These are phyloP conservation scores for Phytophthora sansomeana DNA, from an alignment of 352 stramenopile genomes.

Conservation along the genomic window DNA sequence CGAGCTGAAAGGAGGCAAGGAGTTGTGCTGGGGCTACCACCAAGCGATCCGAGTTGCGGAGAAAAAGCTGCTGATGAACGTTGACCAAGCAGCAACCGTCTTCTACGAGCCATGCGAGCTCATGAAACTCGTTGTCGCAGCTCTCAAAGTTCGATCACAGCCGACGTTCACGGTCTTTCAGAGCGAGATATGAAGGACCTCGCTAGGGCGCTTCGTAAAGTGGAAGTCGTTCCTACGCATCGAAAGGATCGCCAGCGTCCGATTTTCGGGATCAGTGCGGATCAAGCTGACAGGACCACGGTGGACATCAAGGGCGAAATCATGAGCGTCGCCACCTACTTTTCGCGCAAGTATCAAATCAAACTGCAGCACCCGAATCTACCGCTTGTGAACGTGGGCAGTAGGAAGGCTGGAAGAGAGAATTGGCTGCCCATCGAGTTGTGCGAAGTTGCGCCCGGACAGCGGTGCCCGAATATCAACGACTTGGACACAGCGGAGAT, in stretches of 20 bases:
- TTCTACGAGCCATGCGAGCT: slow-evolving; percentile 65
- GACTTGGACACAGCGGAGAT: slow-evolving; percentile 85
- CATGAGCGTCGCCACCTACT: slow-evolving; percentile 67
- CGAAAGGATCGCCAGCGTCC: slow-evolving; percentile 62
- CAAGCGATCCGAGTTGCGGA: slow-evolving; percentile 68
- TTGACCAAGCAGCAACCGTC: slow-evolving; percentile 72
- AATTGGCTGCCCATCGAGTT: slow-evolving; percentile 86
- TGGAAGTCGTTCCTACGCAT: slow-evolving; percentile 59
- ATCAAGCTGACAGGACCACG: slow-evolving; percentile 50
- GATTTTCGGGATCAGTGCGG: slow-evolving; percentile 57
- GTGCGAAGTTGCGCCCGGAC: slow-evolving; percentile 69
- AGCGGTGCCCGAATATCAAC: slow-evolving; percentile 77
- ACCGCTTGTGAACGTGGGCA: slow-evolving; percentile 77
- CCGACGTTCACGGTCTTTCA: slow-evolving; percentile 41
- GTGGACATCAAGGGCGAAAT: slow-evolving; percentile 60
- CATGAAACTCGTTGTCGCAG: slow-evolving; percentile 54
- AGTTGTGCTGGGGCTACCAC: slow-evolving; percentile 78
- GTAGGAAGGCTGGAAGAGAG: slow-evolving; percentile 40
- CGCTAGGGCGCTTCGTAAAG: slow-evolving; percentile 48
- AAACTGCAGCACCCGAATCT: slow-evolving; percentile 65
- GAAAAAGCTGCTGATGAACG: slow-evolving; percentile 66
- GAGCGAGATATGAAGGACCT: slow-evolving; percentile 47
- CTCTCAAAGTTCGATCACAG: slow-evolving; percentile 38
- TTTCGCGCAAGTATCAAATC: slow-evolving; percentile 54
- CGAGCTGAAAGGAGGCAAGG: slow-evolving; percentile 62